Conservation (phyloP, 2,329 filamentous ascomycete species). For the Claviceps sp. region DNA sequence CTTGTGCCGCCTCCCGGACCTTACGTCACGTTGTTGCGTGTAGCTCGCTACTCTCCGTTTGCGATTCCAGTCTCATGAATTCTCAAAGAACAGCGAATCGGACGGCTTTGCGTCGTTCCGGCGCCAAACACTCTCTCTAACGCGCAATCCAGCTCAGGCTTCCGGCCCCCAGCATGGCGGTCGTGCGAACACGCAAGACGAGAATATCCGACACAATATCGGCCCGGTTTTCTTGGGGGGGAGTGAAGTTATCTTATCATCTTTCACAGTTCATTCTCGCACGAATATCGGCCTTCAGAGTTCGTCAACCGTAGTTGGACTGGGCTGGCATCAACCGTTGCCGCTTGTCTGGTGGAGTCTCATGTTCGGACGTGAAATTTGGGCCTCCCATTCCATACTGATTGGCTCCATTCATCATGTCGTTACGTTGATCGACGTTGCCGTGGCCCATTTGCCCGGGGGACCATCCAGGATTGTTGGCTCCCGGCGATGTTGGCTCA, state of each 20-base stretch:
- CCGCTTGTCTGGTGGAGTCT: conserved; percentile 37
- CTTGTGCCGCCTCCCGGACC: neutral
- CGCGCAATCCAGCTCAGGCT: neutral
- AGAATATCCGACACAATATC: neutral
- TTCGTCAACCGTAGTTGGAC: conserved; percentile 23
- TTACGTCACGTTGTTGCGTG: neutral
- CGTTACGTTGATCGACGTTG: conserved; percentile 32
- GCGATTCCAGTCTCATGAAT: neutral
- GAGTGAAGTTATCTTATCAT: neutral
- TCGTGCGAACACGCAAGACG: neutral
- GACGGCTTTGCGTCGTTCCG: neutral
- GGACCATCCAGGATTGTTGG: conserved; percentile 35
- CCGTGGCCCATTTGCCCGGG: conserved; percentile 36
- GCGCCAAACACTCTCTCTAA: neutral
- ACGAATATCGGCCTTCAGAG: neutral
- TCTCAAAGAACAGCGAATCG: neutral
- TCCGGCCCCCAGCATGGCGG: neutral
- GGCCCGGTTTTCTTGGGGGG: neutral
- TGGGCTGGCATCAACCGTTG: conserved; percentile 35
- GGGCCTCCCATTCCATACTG: conserved; percentile 23
- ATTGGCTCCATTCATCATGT: conserved; percentile 28
- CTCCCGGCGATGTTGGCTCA: conserved; percentile 36
- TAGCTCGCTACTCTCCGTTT: neutral
- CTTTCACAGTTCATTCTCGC: neutral
- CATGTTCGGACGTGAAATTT: conserved; percentile 19